Base-by-base conservation (phyloP, 2,329 filamentous ascomycete species). In the Botrytis galanthina region DNA sequence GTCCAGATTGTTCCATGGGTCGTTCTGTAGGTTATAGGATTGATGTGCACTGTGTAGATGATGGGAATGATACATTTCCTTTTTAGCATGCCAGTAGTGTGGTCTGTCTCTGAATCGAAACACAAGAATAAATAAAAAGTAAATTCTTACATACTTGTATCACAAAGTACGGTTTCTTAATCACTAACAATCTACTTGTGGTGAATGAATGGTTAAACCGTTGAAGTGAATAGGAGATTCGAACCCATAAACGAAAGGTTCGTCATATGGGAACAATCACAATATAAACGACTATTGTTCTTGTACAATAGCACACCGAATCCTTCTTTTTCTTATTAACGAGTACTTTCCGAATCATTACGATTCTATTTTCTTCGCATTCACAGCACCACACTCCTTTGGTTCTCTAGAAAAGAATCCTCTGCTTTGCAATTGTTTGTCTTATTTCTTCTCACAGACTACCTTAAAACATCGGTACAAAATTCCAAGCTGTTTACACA, bases 301-400 rank as follows among this genome's bases (percentile, higher is more conserved):
- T 44, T 51, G n/a, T 39, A 71, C 44, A 71, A 42, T 39, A 64
- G 7, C 39, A 29, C 26, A 8, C n/a, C 26, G n/a, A 44, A 35
- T 35, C 37, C 44, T 64, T 37, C 16, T 26, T 71, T 54, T 71
- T 26, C 35, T 51, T 26, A 26, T 54, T 39, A 39, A 7, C 14
- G 8, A 42, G 14, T 10, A 66, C 32, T n/a, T 48, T 66, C 39
- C 14, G 59, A 71, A 64, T 71, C 70, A 71, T 57, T 18, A 54
- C 60, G 60, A 71, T 71, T 44, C 59, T 29, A 1, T 54, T 66
- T 71, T 32, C 20, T 18, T 48, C 37, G 37, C 44, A 54, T 71
- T 71, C 70, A 39, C 60, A 54, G 48, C 48, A 71, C 20, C 35
- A 71, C 60, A 51, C 44, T 71, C 60, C 22, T 71, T 71, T 54